phyloP scores from a whole-genome alignment of 2,329 filamentous ascomycete genomes.

The Colletotrichum musicola region DNA sequence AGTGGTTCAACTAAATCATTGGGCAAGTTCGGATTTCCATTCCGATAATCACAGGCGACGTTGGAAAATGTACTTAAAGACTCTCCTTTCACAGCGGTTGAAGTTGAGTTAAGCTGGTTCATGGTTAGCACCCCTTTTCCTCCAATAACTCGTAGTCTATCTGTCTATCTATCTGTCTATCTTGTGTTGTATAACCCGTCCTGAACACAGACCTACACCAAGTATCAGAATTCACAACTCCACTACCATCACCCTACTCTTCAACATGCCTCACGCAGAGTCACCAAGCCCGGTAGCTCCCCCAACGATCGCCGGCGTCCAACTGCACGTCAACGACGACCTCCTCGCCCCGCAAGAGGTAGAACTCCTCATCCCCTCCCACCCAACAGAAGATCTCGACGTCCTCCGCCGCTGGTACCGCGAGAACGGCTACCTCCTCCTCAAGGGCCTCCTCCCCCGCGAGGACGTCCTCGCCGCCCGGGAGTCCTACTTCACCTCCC shows the following conservation, averaged over 20 bases:
- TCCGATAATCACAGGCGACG: too few relatives aligned
- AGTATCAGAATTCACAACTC: too few relatives aligned
- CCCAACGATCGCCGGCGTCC: constrained; percentile 26
- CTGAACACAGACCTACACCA: too few relatives aligned
- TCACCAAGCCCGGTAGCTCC: not conserved
- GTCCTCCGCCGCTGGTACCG: constrained; percentile 28
- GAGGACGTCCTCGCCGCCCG: constrained; percentile 37
- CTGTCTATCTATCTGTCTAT: too few relatives aligned
- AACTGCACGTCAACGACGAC: constrained; percentile 48
- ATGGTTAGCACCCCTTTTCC: too few relatives aligned
- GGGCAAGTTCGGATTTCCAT: too few relatives aligned
- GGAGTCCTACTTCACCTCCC: constrained; percentile 36
- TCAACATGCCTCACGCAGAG: constrained; percentile 22
- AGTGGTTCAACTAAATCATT: not conserved
- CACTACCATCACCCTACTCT: too few relatives aligned
- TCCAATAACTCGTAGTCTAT: too few relatives aligned
- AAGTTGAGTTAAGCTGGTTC: too few relatives aligned
- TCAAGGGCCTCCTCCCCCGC: constrained; percentile 32
- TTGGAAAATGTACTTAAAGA: too few relatives aligned
- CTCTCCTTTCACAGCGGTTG: too few relatives aligned
- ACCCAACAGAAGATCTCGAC: constrained; percentile 45
- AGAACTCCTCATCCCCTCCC: constrained; percentile 55
- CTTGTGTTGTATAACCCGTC: too few relatives aligned
- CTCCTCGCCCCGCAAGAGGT: constrained; percentile 59
- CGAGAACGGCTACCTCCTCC: constrained; percentile 33